A percentile compares a stretch with the other conserved stretches of the same genome.
phyloP scores from a whole-genome alignment of 129 eudicot species.

The Centrapalus pauciflorus region DNA sequence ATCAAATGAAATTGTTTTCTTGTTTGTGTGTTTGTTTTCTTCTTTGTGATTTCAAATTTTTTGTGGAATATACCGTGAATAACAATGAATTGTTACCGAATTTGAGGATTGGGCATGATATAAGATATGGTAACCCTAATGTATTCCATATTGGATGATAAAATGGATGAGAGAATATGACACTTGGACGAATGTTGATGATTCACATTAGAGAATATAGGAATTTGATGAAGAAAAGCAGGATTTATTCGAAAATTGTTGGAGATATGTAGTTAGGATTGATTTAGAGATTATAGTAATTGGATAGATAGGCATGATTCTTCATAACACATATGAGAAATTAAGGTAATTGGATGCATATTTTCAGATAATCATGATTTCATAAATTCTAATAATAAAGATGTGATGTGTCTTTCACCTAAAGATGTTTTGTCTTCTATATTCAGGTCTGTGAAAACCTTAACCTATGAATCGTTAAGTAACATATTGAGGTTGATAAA shows the following conservation, averaged over 20 bases:
- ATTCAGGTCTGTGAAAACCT: slow-evolving; percentile 84
- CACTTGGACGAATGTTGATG: neutral
- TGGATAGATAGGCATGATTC: neutral
- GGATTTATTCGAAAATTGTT: neutral
- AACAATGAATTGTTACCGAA: neutral
- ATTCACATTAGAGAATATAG: neutral
- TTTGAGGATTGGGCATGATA: neutral
- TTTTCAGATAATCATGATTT: neutral
- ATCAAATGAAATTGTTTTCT: neutral
- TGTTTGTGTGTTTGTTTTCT: neutral
- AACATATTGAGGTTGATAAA: slow-evolving; percentile 74
- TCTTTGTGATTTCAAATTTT: neutral
- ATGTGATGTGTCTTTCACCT: neutral
- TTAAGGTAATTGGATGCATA: neutral
- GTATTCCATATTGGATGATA: neutral
- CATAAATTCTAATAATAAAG: no score
- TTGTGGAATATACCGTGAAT: neutral
- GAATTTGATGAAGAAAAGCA: neutral
- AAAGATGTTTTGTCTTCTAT: slow-evolving; percentile 6
- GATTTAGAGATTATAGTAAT: no score
- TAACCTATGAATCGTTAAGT: slow-evolving; percentile 79
- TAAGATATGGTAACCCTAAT: neutral
- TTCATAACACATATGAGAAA: no score
- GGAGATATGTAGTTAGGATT: no score
- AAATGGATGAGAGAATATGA: neutral